phyloP scores from a whole-genome alignment of 208 protist species.

The Acanthamoeba sp. region DNA sequence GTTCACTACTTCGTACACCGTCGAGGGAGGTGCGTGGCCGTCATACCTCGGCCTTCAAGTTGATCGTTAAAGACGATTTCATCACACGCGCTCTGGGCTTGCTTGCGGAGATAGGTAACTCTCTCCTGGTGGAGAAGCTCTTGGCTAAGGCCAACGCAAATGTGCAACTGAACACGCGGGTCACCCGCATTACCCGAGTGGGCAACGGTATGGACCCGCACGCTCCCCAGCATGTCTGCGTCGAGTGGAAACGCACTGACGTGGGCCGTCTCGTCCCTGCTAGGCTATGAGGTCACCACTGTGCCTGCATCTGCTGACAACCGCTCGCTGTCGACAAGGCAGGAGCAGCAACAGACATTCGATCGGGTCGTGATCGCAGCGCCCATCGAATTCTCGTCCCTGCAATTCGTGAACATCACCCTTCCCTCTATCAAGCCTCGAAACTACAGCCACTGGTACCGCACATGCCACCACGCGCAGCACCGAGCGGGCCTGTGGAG shows the following conservation, averaged over 20 bases:
- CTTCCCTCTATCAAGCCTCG: conserved; percentile 4
- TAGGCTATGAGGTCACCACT: background rate
- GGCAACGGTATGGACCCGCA: background rate
- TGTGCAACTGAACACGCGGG: background rate
- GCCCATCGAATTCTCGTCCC: conserved; percentile 31
- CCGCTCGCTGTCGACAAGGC: background rate
- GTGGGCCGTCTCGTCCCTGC: background rate
- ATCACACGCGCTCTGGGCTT: no score
- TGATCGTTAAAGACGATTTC: no score
- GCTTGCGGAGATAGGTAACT: background rate
- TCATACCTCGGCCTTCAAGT: background rate
- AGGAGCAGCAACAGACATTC: background rate
- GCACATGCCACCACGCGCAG: background rate
- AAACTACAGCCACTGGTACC: conserved; percentile 27
- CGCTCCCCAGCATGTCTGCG: background rate
- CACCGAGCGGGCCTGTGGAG: background rate
- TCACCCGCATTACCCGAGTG: background rate
- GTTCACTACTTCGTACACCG: conserved; percentile 16
- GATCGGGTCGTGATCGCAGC: conserved; percentile 34
- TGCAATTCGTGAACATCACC: conserved; percentile 14
- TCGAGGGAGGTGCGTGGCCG: background rate
- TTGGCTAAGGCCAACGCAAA: background rate
- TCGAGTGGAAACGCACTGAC: background rate
- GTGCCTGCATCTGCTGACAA: background rate
- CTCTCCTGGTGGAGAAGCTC: conserved; percentile 25